Base-by-base conservation (phyloP, 495 filamentous ascomycete species). In the Coniosporium apollinis region DNA sequence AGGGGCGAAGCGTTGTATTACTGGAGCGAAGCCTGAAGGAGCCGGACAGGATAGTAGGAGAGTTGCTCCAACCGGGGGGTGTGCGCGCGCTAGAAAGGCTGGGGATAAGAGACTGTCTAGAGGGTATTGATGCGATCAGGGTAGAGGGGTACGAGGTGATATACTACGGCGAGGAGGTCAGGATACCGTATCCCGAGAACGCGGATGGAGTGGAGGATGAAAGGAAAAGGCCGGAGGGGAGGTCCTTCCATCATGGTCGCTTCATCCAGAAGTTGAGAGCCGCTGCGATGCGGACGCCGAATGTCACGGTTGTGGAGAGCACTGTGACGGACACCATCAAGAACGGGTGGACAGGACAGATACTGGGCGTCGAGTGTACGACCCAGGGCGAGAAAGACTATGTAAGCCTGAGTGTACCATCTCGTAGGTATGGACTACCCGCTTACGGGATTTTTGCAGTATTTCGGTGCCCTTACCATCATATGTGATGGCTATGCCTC, bases 1-100 rank as follows among this genome's bases (percentile, higher is more conserved):
- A 96, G 55, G 85, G 85, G 9, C 74, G 89, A 22, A 87, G 76
- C 51, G 85, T 97, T 11, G 68, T 93, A n/a, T 61, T 97, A 33
- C 69, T 97, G 15, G 89, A 97, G 58, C 65, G 66, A 43, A 87
- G 77, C 56, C 61, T 94, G 54, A 85, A 87, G 58, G 82, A 94
- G 60, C 89, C 89, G 9, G 83, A 96, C 61, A 76, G 89, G 37
- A 97, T 97, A 48, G 86, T 97, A 15, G 89, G 89, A 36, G 89
- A 97, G 61, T 59, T 97, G 39, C 59, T 97, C 50, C 89, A 97
- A 54, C 89, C 89, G 3, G 89, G 89, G 20, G 89, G 89, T 28
- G 75, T 93, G 25, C 58, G 65, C 28, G 85, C 91, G 14, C 64
- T 97, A 42, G 66, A 76, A 48, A 72, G 77, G 44, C 60, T 97